Evolutionary conservation across 306 rosid genomes (phyloP).

Genomic region (Ormosia semicastrata): DNA sequence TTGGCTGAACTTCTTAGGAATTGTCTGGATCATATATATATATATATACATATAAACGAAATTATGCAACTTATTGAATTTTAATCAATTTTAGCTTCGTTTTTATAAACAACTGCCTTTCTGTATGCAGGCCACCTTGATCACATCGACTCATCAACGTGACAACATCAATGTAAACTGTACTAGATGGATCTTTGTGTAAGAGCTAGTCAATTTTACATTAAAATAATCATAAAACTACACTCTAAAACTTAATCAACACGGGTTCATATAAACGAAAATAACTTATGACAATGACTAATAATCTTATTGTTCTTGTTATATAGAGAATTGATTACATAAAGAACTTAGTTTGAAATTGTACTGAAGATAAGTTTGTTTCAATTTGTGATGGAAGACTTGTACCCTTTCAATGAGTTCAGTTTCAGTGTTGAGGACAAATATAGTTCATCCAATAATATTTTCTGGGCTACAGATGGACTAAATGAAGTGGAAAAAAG

Average conservation of each 20-base stretch:
- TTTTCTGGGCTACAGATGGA: conserved; percentile 22
- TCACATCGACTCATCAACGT: conserved; percentile 29
- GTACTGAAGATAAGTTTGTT: not conserved
- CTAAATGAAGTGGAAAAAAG: conserved; percentile 10
- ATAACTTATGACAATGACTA: not conserved
- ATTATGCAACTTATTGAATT: not conserved
- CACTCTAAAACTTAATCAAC: not conserved
- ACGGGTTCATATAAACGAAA: not conserved
- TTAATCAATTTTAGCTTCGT: not conserved
- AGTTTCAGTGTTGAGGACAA: conserved; percentile 30
- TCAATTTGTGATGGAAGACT: conserved; percentile 32
- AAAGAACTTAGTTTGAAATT: conserved; percentile 6
- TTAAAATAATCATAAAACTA: not conserved
- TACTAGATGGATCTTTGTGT: not conserved
- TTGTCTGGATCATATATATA: not conserved
- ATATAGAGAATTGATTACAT: not conserved
- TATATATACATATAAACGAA: not conserved
- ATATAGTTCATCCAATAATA: conserved; percentile 25
- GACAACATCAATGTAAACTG: conserved; percentile 29
- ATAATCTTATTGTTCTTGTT: not conserved
- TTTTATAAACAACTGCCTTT: conserved; percentile 3
- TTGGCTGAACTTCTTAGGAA: not conserved
- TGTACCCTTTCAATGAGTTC: conserved; percentile 29
- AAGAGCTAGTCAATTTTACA: conserved; percentile 20
- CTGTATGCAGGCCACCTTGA: conserved; percentile 32